phyloP scores from a whole-genome alignment of 805 yeast genomes.

The Yarrowia sp. region DNA sequence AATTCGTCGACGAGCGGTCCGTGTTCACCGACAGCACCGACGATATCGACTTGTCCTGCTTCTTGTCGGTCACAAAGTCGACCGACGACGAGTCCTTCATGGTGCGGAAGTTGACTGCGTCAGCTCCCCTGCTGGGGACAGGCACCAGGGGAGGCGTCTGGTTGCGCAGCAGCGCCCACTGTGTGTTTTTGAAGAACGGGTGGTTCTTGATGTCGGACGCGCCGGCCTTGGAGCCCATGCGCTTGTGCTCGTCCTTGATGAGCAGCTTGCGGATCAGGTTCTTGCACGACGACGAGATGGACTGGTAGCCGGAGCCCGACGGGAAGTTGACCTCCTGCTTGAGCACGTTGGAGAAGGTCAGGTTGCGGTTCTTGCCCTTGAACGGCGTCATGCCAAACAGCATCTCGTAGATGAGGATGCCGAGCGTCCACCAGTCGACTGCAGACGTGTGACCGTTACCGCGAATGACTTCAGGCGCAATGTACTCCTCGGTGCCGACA shows the following conservation, averaged over 20 bases:
- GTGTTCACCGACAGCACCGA: slow-evolving; percentile 23
- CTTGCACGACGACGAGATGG: slow-evolving; percentile 72
- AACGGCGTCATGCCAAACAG: slow-evolving; percentile 94
- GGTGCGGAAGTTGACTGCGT: slow-evolving; percentile 41
- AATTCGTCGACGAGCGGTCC: slow-evolving; percentile 26
- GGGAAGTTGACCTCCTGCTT: slow-evolving; percentile 81
- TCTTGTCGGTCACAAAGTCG: slow-evolving; percentile 36
- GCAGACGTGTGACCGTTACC: slow-evolving; percentile 98
- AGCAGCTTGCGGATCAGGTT: slow-evolving; percentile 74
- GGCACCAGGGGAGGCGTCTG: slow-evolving; percentile 97
- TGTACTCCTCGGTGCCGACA: slow-evolving; percentile 98
- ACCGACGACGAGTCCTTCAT: slow-evolving; percentile 38
- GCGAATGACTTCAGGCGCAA: slow-evolving; percentile 96
- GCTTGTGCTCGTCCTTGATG: slow-evolving; percentile 81
- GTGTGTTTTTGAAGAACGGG: slow-evolving; percentile 83
- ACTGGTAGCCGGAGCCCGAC: slow-evolving; percentile 52
- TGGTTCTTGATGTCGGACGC: slow-evolving; percentile 93
- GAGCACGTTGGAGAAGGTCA: slow-evolving; percentile 83
- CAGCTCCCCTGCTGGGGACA: slow-evolving; percentile 57
- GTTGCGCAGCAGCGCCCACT: slow-evolving; percentile 93
- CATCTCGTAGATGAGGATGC: slow-evolving; percentile 92
- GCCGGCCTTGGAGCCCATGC: slow-evolving; percentile 90
- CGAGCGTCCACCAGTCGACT: slow-evolving; percentile 99
- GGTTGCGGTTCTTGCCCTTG: slow-evolving; percentile 84
- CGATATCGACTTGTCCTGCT: slow-evolving; percentile 19